These are phyloP conservation scores for Boechera divaricarpa DNA, from an alignment of 345 rosid species.

Conservation along the genomic window DNA sequence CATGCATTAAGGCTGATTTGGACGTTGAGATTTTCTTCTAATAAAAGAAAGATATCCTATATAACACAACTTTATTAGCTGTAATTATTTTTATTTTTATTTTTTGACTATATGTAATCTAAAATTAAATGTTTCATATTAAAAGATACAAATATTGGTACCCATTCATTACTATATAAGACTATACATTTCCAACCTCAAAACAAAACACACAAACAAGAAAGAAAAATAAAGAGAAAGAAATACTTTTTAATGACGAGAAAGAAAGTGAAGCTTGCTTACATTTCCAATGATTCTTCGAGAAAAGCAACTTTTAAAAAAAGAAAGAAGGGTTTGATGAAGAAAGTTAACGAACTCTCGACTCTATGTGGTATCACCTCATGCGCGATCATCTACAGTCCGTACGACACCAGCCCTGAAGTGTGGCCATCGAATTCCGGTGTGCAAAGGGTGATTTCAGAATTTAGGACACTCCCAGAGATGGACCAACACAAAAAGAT, in stretches of 20 bases:
- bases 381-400: background rate
- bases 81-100: background rate
- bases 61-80: background rate
- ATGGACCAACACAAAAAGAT: conserved; percentile 48
- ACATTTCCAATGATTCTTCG: conserved; percentile 39
- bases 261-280: conserved; percentile 48
- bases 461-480: conserved; percentile 31
- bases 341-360: conserved; percentile 40
- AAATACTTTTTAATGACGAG: conserved; percentile 27
- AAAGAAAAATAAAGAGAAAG: background rate
- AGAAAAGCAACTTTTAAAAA: conserved; percentile 43
- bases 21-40: background rate
- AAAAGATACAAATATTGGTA: background rate
- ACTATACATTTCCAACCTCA: background rate
- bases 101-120: background rate
- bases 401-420: conserved; percentile 36
- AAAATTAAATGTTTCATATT: background rate
- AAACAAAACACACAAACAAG: background rate
- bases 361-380: background rate
- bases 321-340: conserved; percentile 45
- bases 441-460: conserved; percentile 38
- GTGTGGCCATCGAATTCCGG: conserved; percentile 5
- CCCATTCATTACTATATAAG: conserved; percentile 22
- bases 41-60: background rate
- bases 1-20: background rate